phyloP scores from a whole-genome alignment of 176 grass and related monocot genomes.

The Zea luxurians region DNA sequence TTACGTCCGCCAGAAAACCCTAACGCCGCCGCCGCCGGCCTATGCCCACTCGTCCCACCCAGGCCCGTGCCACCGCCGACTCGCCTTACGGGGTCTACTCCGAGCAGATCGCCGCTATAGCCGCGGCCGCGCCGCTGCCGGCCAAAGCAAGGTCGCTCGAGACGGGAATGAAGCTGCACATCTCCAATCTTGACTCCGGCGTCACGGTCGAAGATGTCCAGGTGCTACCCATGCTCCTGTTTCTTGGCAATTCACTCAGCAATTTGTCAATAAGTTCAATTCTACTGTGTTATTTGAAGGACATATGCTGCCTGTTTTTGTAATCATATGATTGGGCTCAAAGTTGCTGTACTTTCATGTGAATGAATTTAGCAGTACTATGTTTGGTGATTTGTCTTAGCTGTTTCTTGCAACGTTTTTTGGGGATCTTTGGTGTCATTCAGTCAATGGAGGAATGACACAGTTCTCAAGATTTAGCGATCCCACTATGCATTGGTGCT shows the following conservation, averaged over 20 bases:
- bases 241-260: background rate
- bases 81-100: constrained; percentile 58
- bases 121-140: background rate
- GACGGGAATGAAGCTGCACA: constrained; percentile 56
- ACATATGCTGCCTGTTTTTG: too few species aligned
- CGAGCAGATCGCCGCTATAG: constrained; percentile 46
- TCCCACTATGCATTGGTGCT: too few species aligned
- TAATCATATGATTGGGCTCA: too few species aligned
- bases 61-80: constrained; percentile 22
- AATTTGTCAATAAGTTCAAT: background rate
- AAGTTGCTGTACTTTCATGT: too few species aligned
- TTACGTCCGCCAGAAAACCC: constrained; percentile 36
- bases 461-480: background rate
- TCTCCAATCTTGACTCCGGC: constrained; percentile 47
- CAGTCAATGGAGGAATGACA: background rate
- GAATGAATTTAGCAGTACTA: constrained; percentile 15
- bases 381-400: constrained; percentile 17
- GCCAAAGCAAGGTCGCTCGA: constrained; percentile 31
- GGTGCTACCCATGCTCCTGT: constrained; percentile 30
- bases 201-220: constrained; percentile 58
- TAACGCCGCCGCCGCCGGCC: constrained; percentile 23
- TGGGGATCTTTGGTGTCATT: background rate
- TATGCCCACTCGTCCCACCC: constrained; percentile 2
- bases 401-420: background rate
- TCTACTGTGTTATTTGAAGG: background rate